Conservation (phyloP, 108 stramenopile species). For the Fistulifera solaris region DNA sequence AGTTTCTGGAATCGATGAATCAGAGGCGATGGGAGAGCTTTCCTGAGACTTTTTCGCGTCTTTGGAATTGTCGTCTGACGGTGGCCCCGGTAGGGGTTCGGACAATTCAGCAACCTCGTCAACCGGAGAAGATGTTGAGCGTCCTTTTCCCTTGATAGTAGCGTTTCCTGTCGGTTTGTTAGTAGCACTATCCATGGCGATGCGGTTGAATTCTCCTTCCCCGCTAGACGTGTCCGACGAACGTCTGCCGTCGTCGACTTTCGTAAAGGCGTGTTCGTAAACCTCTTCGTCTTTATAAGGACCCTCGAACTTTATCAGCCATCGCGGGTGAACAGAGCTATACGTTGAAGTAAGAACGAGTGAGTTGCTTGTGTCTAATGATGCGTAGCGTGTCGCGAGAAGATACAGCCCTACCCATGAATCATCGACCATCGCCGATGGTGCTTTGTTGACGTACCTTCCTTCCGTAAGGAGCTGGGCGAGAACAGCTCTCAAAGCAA, state of each 20-base stretch:
- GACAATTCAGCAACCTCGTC: background rate
- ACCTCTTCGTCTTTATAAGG: constrained; percentile 42
- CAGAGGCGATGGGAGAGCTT: too few relatives aligned
- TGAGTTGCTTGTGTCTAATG: too few relatives aligned
- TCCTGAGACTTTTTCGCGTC: background rate
- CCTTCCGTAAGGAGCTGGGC: constrained; percentile 26
- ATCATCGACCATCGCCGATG: constrained; percentile 1
- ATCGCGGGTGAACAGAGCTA: constrained; percentile 29
- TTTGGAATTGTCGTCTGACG: background rate
- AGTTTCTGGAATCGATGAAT: too few relatives aligned
- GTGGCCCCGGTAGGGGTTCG: too few relatives aligned
- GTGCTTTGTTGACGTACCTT: too few relatives aligned
- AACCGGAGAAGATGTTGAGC: too few relatives aligned
- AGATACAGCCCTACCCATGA: too few relatives aligned
- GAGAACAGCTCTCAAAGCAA: constrained; percentile 18
- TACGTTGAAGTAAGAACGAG: too few relatives aligned
- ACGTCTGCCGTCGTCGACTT: background rate
- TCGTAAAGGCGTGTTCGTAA: constrained; percentile 32
- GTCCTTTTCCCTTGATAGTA: background rate
- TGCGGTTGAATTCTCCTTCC: background rate
- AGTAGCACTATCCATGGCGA: background rate
- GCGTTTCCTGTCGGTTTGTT: background rate
- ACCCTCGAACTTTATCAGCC: constrained; percentile 34
- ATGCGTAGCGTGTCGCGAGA: too few relatives aligned
- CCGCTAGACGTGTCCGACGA: too few relatives aligned